Evolutionary conservation across 345 rosid genomes (phyloP), one percentile per base, ranked within the genome.

Genomic region (Ailanthus altissimus): DNA sequence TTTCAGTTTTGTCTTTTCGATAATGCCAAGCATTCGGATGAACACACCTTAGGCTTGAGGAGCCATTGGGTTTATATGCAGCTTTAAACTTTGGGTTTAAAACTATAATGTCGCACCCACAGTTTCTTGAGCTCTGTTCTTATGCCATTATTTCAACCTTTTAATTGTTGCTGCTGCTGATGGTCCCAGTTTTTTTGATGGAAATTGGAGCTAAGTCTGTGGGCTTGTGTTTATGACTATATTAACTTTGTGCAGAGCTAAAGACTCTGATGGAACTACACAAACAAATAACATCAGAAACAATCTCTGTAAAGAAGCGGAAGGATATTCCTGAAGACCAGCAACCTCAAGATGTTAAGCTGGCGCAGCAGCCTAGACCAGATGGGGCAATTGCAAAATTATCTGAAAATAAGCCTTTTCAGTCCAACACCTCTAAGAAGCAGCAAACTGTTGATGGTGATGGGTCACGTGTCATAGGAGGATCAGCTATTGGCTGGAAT

Each of bases 401-500:
- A 40, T 70, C 90, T 62, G 87, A 84, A 67, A 67, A 63, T 5
- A 79, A 63, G 78, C 42, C 60, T 40, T 75, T 77, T 51, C 83
- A 73, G 75, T 70, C 64, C 4, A 76, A 53, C 40, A 9, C 21
- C 43, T 23, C 79, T 5, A 84, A 70, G 45, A 80, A 79, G 78
- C 89, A 13, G 54, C 84, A 63, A 70, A 53, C 87, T 60, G 83
- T 75, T n/a, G 80, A 79, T 61, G 56, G 72, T 42, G 78, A 75
- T 1, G 80, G 79, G 36, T 68, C 85, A 4, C 61, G 75, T n/a
- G 82, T 89, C 50, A 86, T 90, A n/a, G 99, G 98, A 23, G 93
- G 97, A 15, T 93, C 97, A 0, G 92, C 92, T 38, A 92, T 92
- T 76, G 99, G 97, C 58, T 96, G 99, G 99, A 92, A 96, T 72